These are phyloP conservation scores for Aspergillus bombycis DNA, from an alignment of 2,329 filamentous ascomycete genomes.

Conservation along the genomic window DNA sequence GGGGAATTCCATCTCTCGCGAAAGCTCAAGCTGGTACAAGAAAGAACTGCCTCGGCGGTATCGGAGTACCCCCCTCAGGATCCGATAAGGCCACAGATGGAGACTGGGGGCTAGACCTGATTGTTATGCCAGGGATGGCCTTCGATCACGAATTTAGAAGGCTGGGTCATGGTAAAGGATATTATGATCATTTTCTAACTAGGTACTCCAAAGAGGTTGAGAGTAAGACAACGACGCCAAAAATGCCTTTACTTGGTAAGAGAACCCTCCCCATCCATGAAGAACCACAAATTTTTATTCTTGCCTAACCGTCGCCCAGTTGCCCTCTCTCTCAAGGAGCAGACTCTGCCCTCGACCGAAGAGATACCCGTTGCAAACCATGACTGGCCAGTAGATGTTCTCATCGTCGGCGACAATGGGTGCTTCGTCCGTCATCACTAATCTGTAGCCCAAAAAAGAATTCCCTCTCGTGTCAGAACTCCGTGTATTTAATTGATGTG, in stretches of 20 bases:
- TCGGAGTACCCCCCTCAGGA: slow-evolving; percentile 41
- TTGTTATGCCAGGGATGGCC: slow-evolving; percentile 89
- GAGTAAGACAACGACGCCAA: slow-evolving; percentile 34
- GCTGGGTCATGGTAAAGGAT: slow-evolving; percentile 92
- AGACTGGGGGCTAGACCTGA: slow-evolving; percentile 69
- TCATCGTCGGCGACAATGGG: slow-evolving; percentile 72
- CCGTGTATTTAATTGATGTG: slow-evolving; percentile 24
- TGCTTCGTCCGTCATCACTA: slow-evolving; percentile 44
- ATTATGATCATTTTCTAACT: slow-evolving; percentile 92
- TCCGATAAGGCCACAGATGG: slow-evolving; percentile 23
- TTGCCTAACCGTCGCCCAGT: slow-evolving; percentile 52
- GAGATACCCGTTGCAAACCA: slow-evolving; percentile 73
- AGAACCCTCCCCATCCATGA: slow-evolving; percentile 38
- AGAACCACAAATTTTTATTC: slow-evolving; percentile 24
- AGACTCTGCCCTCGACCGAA: slow-evolving; percentile 69
- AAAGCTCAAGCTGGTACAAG: slow-evolving; percentile 66
- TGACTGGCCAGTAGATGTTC: slow-evolving; percentile 79
- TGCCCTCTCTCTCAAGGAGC: slow-evolving; percentile 83
- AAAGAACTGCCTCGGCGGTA: slow-evolving; percentile 72
- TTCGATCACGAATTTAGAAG: slow-evolving; percentile 78
- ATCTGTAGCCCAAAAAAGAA: slow-evolving; percentile 22
- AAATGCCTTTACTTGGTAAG: slow-evolving; percentile 64
- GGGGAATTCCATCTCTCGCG: slow-evolving; percentile 91
- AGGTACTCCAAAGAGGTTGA: slow-evolving; percentile 62
- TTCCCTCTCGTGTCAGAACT: slow-evolving; percentile 21